Evolutionary conservation across 1,284 basidiomycete genomes (phyloP).

Genomic region (Thelephora terrestris): DNA sequence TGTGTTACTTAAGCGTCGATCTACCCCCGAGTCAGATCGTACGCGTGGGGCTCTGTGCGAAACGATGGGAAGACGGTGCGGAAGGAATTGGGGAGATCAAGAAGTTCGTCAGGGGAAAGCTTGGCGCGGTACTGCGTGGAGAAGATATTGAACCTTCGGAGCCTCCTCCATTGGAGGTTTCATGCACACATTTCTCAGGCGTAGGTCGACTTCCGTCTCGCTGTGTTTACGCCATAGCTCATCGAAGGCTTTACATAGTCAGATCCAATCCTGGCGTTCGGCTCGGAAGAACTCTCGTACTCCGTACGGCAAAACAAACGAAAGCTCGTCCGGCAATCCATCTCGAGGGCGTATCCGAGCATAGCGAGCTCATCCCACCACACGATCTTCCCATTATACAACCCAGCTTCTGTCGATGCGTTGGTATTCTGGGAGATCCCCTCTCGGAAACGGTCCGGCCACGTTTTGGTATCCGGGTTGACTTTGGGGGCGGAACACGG

Average conservation of each 20-base stretch:
- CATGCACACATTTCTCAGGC: slow-evolving; percentile 37
- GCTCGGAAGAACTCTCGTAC: slow-evolving; percentile 22
- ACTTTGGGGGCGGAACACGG: slow-evolving; percentile 62
- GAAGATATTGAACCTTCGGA: slow-evolving; percentile 26
- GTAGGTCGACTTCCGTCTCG: slow-evolving; percentile 23
- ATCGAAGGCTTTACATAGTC: slow-evolving; percentile 1
- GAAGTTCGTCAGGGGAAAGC: slow-evolving; percentile 40
- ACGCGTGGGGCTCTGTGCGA: slow-evolving; percentile 34
- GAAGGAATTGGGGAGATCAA: slow-evolving; percentile 29
- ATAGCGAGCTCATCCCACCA: slow-evolving; percentile 45
- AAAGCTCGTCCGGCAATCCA: slow-evolving; percentile 27
- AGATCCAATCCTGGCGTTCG: slow-evolving; percentile 19
- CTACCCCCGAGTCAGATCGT: slow-evolving; percentile 42
- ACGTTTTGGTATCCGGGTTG: slow-evolving; percentile 47
- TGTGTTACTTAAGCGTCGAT: slow-evolving; percentile 25
- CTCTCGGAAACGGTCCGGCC: slow-evolving; percentile 46
- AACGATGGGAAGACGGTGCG: slow-evolving; percentile 27
- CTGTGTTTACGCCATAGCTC: neutral
- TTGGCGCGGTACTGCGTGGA: slow-evolving; percentile 47
- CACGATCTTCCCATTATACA: slow-evolving; percentile 70
- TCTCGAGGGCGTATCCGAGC: slow-evolving; percentile 43
- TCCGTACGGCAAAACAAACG: slow-evolving; percentile 44
- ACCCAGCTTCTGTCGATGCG: slow-evolving; percentile 63
- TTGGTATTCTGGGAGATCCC: slow-evolving; percentile 67
- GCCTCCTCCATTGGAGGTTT: slow-evolving; percentile 48